These are phyloP conservation scores for Linum tenue DNA, from an alignment of 345 rosid species.

Conservation along the genomic window DNA sequence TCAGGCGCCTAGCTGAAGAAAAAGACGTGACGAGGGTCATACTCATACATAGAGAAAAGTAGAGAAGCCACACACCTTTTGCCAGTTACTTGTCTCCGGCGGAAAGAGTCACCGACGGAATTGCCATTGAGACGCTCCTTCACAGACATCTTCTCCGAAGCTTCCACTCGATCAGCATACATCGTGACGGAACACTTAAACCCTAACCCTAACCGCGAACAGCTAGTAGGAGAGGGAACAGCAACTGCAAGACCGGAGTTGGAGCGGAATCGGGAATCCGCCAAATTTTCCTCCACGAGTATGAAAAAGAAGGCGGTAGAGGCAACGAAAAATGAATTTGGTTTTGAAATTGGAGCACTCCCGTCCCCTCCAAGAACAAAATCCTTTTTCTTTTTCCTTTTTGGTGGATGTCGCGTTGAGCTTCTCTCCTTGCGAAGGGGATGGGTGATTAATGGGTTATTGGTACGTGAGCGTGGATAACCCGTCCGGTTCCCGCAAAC, in stretches of 20 bases:
- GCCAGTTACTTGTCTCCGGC: constrained; percentile 55
- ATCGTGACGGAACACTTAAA: constrained; percentile 26
- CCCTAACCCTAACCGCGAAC: constrained; percentile 30
- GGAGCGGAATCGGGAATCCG: not conserved
- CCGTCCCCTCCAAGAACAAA: too few species aligned
- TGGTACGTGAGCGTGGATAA: too few species aligned
- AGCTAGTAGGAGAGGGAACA: not conserved
- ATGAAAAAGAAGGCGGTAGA: too few species aligned
- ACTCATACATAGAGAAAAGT: not conserved
- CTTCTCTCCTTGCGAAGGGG: too few species aligned
- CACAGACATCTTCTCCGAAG: constrained; percentile 40
- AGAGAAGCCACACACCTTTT: constrained; percentile 46
- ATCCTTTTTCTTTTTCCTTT: too few species aligned
- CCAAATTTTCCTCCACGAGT: not conserved
- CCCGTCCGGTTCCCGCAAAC: too few species aligned
- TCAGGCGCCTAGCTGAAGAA: not conserved
- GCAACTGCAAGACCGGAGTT: not conserved
- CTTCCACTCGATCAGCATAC: constrained; percentile 94
- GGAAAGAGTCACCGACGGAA: constrained; percentile 37
- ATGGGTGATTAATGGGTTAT: too few species aligned
- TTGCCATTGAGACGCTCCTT: constrained; percentile 77
- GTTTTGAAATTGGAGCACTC: too few species aligned
- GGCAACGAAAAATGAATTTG: not conserved
- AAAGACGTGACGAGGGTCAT: not conserved
- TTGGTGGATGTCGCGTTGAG: too few species aligned